Conservation (phyloP, 139 green algal species). For the Coelastrella sp. region DNA sequence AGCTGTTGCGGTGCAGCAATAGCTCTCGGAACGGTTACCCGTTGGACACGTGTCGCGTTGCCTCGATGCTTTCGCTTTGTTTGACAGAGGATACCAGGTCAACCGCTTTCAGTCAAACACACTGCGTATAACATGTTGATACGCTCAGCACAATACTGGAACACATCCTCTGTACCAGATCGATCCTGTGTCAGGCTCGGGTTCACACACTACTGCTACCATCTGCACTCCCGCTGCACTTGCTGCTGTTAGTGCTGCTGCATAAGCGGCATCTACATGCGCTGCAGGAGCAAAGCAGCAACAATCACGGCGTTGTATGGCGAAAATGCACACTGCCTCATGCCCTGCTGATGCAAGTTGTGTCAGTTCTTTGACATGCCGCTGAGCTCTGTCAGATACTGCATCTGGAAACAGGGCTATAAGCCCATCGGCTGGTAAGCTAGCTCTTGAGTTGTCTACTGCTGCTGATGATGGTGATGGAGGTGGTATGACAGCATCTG, state of each 20-base stretch:
- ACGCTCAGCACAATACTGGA: neutral
- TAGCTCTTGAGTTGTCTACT: neutral
- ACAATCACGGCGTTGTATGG: conserved; percentile 21
- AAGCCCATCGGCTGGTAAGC: neutral
- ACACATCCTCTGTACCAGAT: conserved; percentile 17
- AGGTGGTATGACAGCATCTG: neutral
- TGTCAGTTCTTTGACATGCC: conserved; percentile 15
- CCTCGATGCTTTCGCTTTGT: too few relatives aligned
- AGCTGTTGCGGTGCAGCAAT: too few relatives aligned
- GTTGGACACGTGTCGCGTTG: too few relatives aligned
- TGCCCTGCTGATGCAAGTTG: conserved; percentile 22
- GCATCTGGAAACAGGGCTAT: conserved; percentile 27
- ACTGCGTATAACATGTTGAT: neutral
- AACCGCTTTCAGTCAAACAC: neutral
- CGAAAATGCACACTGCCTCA: conserved; percentile 34
- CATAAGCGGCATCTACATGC: conserved; percentile 12
- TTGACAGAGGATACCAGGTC: too few relatives aligned
- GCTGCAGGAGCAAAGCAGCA: conserved; percentile 26
- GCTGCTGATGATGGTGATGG: conserved; percentile 1
- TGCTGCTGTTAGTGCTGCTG: neutral
- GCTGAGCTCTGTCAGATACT: conserved; percentile 12
- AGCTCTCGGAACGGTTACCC: too few relatives aligned
- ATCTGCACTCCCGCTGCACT: conserved; percentile 30
- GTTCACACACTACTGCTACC: conserved; percentile 30
- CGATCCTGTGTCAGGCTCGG: neutral